Percentiles rank a stretch among this genome's conserved stretches.
phyloP scores from a whole-genome alignment of 345 rosid genomes.

The Gynandropsis gynandra region DNA sequence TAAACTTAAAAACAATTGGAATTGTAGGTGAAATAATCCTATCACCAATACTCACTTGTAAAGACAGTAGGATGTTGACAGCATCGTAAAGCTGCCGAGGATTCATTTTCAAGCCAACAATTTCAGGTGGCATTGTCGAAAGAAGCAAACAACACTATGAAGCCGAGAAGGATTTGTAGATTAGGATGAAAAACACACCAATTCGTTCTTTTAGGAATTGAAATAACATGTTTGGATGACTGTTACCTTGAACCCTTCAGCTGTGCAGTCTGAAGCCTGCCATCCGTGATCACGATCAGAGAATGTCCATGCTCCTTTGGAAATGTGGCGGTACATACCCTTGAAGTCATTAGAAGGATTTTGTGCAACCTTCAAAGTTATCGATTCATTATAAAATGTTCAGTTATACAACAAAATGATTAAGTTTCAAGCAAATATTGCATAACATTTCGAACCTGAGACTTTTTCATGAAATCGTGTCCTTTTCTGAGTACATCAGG shows the following conservation, averaged over 20 bases:
- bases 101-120: slow-evolving; percentile 43
- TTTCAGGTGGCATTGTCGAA: slow-evolving; percentile 47
- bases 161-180: not conserved
- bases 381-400: no score
- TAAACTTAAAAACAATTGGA: no score
- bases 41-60: slow-evolving; percentile 33
- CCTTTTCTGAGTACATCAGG: slow-evolving; percentile 42
- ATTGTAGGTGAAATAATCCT: no score
- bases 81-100: slow-evolving; percentile 34
- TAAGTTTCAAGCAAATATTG: no score
- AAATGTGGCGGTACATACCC: slow-evolving; percentile 46
- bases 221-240: no score
- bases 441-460: no score
- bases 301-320: slow-evolving; percentile 60
- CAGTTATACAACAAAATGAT: no score
- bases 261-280: slow-evolving; percentile 66
- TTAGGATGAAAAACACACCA: no score
- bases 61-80: slow-evolving; percentile 42
- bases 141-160: slow-evolving; percentile 42
- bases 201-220: no score
- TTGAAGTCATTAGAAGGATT: slow-evolving; percentile 43
- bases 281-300: slow-evolving; percentile 63
- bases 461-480: slow-evolving; percentile 51
- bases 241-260: slow-evolving; percentile 47
- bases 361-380: slow-evolving; percentile 26